phyloP scores from a whole-genome alignment of 2,329 filamentous ascomycete species.

The Cryphonectria japonica region DNA sequence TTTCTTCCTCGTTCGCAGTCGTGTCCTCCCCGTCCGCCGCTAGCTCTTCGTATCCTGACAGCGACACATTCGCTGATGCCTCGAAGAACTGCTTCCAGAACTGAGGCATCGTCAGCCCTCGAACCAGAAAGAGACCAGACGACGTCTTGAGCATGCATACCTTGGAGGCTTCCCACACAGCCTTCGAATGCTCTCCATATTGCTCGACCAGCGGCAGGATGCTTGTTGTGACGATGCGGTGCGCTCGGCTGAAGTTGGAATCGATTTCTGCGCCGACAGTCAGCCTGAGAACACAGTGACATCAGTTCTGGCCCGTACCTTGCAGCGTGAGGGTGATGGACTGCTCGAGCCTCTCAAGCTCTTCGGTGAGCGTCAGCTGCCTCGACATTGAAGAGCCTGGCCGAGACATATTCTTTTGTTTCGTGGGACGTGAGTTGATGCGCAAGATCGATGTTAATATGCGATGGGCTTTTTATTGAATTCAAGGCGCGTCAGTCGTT shows the following conservation, averaged over 20 bases:
- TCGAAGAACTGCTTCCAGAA: constrained; percentile 99
- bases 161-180: constrained; percentile 97
- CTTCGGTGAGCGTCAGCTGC: constrained; percentile 82
- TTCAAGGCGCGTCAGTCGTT: constrained; percentile 13
- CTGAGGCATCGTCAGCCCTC: constrained; percentile 45
- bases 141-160: constrained; percentile 46
- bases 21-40: constrained; percentile 66
- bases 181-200: constrained; percentile 89
- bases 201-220: constrained; percentile 93
- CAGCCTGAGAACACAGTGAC: background rate
- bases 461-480: background rate
- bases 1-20: constrained; percentile 53
- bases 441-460: constrained; percentile 18
- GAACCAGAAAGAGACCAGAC: too few species aligned
- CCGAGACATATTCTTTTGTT: constrained; percentile 50
- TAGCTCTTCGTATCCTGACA: constrained; percentile 90
- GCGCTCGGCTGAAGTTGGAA: constrained; percentile 95
- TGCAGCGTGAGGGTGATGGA: constrained; percentile 95
- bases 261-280: constrained; percentile 75
- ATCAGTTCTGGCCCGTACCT: constrained; percentile 56
- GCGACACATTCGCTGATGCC: constrained; percentile 93
- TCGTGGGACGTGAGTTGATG: constrained; percentile 17
- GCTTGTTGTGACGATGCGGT: constrained; percentile 91
- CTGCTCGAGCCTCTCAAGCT: constrained; percentile 94
- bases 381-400: constrained; percentile 51